Evolutionary conservation across 352 stramenopile species (phyloP).

Genomic region (Pythium vanterpoolii): DNA sequence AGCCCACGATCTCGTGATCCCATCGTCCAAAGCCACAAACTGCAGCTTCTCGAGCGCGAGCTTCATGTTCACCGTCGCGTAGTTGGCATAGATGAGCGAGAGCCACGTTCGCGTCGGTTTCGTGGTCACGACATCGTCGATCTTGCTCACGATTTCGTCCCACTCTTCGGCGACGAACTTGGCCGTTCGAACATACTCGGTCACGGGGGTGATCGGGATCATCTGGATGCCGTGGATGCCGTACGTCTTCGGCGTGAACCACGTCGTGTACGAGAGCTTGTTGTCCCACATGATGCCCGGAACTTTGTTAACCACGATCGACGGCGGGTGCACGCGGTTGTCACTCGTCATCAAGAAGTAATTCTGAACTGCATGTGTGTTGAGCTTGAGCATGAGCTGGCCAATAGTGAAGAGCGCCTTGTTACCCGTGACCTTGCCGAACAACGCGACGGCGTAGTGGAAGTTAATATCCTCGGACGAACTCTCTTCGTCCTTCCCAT

Average conservation of each 20-base stretch:
- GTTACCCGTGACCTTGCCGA: conserved; percentile 33
- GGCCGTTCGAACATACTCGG: conserved; percentile 53
- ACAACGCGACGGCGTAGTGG: conserved; percentile 20
- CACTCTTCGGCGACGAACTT: conserved; percentile 67
- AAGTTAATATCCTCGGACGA: conserved; percentile 71
- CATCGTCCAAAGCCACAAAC: conserved; percentile 59
- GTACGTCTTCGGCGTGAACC: conserved; percentile 61
- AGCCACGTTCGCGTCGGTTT: conserved; percentile 61
- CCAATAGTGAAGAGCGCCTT: conserved; percentile 25
- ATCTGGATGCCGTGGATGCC: conserved; percentile 81
- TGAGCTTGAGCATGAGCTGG: conserved; percentile 50
- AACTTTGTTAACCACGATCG: conserved; percentile 52
- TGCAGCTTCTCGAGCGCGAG: conserved; percentile 49
- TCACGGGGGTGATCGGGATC: conserved; percentile 70
- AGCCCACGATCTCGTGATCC: conserved; percentile 76
- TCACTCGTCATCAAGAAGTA: conserved; percentile 56
- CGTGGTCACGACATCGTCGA: conserved; percentile 36
- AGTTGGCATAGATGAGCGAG: conserved; percentile 71
- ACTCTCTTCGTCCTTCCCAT: conserved; percentile 72
- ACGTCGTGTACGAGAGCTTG: conserved; percentile 67
- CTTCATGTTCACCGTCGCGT: conserved; percentile 51
- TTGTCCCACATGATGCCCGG: conserved; percentile 78
- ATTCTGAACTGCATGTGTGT: conserved; percentile 44
- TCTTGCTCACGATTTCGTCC: conserved; percentile 42
- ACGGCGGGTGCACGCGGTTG: conserved; percentile 43